phyloP scores from a whole-genome alignment of 106 monocot genomes.

The Dendrobium officinale region DNA sequence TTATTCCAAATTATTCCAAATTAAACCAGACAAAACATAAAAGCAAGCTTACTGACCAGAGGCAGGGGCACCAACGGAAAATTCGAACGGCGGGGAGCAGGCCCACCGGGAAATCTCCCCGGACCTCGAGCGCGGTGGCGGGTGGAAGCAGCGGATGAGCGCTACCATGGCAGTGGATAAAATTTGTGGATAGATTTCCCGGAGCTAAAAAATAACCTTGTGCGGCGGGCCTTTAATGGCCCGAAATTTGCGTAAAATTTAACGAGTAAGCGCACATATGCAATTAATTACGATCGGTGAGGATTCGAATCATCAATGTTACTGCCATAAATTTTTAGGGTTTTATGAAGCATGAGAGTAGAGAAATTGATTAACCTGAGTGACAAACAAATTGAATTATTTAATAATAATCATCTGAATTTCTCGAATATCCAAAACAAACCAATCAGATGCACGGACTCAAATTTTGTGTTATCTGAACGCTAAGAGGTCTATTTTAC shows the following conservation, averaged over 20 bases:
- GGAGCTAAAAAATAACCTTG: neutral
- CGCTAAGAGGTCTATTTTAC: too few relatives aligned
- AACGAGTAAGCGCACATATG: too few relatives aligned
- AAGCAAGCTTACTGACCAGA: slow-evolving; percentile 15
- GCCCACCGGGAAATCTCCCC: neutral
- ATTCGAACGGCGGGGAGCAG: neutral
- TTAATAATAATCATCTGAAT: too few relatives aligned
- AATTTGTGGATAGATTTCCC: slow-evolving; percentile 1
- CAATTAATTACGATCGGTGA: too few relatives aligned
- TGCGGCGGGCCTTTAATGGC: neutral
- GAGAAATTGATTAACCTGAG: too few relatives aligned
- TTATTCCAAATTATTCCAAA: neutral
- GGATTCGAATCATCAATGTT: too few relatives aligned
- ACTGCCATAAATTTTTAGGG: too few relatives aligned
- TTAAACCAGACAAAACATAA: neutral
- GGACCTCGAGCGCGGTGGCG: slow-evolving; percentile 10
- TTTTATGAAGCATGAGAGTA: too few relatives aligned
- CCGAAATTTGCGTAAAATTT: neutral
- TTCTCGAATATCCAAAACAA: too few relatives aligned
- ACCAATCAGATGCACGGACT: too few relatives aligned
- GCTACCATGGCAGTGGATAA: slow-evolving; percentile 23
- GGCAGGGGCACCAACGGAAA: neutral
- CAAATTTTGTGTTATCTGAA: too few relatives aligned
- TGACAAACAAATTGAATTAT: too few relatives aligned
- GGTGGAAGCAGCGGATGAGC: slow-evolving; percentile 23